phyloP scores from a whole-genome alignment of 148 eudicot genomes.

The Spergularia bocconei region DNA sequence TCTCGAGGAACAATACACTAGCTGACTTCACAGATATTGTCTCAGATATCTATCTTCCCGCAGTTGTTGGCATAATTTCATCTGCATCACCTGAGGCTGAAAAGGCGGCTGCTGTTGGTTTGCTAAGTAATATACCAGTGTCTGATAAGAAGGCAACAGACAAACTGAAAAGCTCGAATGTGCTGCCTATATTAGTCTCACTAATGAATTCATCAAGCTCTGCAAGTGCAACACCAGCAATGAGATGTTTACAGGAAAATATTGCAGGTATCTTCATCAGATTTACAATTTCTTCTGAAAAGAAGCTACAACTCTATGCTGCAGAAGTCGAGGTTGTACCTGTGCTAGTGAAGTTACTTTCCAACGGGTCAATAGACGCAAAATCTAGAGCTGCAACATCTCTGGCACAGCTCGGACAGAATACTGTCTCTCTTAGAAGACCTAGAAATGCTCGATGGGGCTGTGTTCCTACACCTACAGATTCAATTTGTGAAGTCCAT shows the following conservation, averaged over 20 bases:
- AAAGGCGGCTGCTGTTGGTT: constrained; percentile 63
- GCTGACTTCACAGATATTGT: constrained; percentile 42
- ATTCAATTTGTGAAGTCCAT: constrained; percentile 60
- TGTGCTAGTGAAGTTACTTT: constrained; percentile 55
- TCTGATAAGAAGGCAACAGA: constrained; percentile 54
- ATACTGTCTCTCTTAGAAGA: constrained; percentile 32
- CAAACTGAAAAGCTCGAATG: constrained; percentile 48
- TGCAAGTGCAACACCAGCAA: constrained; percentile 28
- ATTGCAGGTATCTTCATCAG: constrained; percentile 55
- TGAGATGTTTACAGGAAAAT: constrained; percentile 43
- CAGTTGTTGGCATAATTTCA: constrained; percentile 43
- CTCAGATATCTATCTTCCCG: constrained; percentile 44
- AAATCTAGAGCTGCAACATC: constrained; percentile 66
- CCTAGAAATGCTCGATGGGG: constrained; percentile 46
- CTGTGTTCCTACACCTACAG: constrained; percentile 48
- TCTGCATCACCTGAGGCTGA: constrained; percentile 48
- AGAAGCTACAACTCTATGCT: constrained; percentile 56
- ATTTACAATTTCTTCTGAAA: constrained; percentile 66
- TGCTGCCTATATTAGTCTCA: constrained; percentile 51
- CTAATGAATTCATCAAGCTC: constrained; percentile 34
- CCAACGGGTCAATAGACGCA: constrained; percentile 44
- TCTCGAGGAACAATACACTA: constrained; percentile 43
- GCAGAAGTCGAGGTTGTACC: constrained; percentile 56
- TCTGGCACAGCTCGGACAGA: constrained; percentile 70
- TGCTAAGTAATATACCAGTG: constrained; percentile 66